phyloP scores from a whole-genome alignment of 2,329 filamentous ascomycete species.

The Exophiala dermatitidis region DNA sequence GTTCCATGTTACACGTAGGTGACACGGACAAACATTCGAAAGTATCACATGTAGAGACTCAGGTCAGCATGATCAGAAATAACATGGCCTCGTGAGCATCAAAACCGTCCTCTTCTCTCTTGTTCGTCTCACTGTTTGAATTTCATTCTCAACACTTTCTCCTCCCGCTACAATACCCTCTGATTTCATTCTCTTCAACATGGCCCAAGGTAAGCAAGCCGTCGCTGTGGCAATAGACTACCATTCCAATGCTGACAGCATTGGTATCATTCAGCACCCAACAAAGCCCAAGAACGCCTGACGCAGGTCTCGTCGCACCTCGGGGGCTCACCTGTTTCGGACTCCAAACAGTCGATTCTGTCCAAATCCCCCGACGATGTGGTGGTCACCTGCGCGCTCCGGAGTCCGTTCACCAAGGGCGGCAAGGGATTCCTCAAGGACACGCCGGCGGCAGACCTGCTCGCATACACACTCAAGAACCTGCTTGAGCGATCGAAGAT shows the following conservation, averaged over 20 bases:
- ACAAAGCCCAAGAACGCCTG: conserved; percentile 51
- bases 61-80: no score
- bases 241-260: no score
- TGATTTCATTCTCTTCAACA: neutral
- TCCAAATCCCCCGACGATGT: conserved; percentile 59
- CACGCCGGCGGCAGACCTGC: conserved; percentile 76
- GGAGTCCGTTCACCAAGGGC: conserved; percentile 85
- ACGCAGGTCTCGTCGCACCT: conserved; percentile 54
- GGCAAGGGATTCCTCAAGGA: conserved; percentile 95
- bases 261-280: conserved; percentile 8
- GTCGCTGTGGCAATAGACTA: no score
- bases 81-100: no score
- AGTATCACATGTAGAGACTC: no score
- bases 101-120: no score
- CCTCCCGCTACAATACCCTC: no score
- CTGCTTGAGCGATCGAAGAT: conserved; percentile 80
- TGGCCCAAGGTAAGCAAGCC: neutral
- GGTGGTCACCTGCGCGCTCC: conserved; percentile 85
- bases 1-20: no score
- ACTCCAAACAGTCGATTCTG: conserved; percentile 36
- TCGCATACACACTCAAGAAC: conserved; percentile 73
- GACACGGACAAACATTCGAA: no score
- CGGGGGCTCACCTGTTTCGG: conserved; percentile 29
- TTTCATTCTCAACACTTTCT: no score
- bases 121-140: no score